Evolutionary conservation across 768 basidiomycete genomes (phyloP).

Genomic region (Naganishia vishniacii): DNA sequence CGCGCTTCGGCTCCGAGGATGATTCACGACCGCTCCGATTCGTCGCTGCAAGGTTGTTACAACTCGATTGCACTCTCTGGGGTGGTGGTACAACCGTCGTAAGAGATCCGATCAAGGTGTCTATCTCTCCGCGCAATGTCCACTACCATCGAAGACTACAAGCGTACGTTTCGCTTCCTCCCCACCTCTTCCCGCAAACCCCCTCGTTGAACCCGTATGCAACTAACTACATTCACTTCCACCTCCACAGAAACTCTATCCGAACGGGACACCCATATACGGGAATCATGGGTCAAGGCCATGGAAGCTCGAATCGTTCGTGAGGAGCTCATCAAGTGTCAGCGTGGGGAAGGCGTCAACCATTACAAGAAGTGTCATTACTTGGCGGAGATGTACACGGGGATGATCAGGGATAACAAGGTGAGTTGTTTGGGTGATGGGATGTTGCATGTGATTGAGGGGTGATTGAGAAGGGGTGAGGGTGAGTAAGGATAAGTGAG

Average conservation of each 20-base stretch:
- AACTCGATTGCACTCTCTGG: background rate
- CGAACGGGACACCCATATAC: slow-evolving; percentile 65
- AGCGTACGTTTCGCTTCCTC: slow-evolving; percentile 23
- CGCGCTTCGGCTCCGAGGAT: slow-evolving; percentile 5
- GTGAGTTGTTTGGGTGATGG: slow-evolving; percentile 54
- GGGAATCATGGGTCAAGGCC: slow-evolving; percentile 88
- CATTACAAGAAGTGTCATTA: slow-evolving; percentile 83
- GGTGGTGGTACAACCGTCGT: background rate
- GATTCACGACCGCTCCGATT: slow-evolving; percentile 8
- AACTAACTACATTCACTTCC: no score
- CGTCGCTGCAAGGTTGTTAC: slow-evolving; percentile 3
- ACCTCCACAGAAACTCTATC: slow-evolving; percentile 19
- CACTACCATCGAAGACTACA: slow-evolving; percentile 27
- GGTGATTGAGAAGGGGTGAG: background rate
- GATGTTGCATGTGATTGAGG: background rate
- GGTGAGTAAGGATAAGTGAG: background rate
- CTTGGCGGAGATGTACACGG: slow-evolving; percentile 72
- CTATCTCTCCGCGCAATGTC: slow-evolving; percentile 21
- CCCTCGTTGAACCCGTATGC: background rate
- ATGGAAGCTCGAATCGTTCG: slow-evolving; percentile 88
- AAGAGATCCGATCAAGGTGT: background rate
- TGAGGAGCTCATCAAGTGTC: slow-evolving; percentile 83
- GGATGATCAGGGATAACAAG: slow-evolving; percentile 71
- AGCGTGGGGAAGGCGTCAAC: slow-evolving; percentile 83
- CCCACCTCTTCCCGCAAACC: background rate